Evolutionary conservation across 257 asterid species (phyloP).

Genomic region (Lycium barbarum): DNA sequence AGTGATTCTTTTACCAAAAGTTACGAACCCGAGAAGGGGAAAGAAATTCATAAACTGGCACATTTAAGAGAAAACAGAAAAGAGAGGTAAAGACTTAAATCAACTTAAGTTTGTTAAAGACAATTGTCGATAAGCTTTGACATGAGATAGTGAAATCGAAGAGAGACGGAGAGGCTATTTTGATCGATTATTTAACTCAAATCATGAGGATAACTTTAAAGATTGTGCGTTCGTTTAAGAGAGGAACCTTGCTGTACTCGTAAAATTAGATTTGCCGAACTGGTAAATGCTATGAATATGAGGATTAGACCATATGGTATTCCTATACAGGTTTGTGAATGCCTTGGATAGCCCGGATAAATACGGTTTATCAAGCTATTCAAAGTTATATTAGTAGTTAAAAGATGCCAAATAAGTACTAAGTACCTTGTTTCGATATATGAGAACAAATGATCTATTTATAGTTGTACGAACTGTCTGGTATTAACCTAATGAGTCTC

Average conservation of each 20-base stretch:
- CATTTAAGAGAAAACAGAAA: not conserved
- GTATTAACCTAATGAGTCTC: not conserved
- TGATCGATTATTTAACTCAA: not conserved
- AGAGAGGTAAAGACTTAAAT: not conserved
- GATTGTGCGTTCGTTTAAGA: not conserved
- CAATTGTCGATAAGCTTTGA: not conserved
- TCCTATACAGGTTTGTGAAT: not conserved
- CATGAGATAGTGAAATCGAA: not conserved
- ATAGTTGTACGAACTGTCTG: not conserved
- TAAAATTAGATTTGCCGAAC: not conserved
- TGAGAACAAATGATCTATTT: not conserved
- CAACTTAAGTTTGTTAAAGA: not conserved
- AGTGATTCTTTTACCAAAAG: not conserved
- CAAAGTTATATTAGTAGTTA: not conserved
- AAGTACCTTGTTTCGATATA: not conserved
- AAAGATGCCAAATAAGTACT: not conserved
- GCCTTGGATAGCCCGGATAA: not conserved
- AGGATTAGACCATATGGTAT: not conserved
- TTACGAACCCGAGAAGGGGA: not conserved
- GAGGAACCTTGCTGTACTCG: not conserved
- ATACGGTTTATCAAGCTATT: slow-evolving; percentile 2
- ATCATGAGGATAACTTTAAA: not conserved
- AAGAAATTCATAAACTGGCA: not conserved
- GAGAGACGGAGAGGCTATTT: not conserved
- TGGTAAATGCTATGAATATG: not conserved